Evolutionary conservation across 176 grass and related monocot genomes (phyloP).

Genomic region (Zea luxurians): DNA sequence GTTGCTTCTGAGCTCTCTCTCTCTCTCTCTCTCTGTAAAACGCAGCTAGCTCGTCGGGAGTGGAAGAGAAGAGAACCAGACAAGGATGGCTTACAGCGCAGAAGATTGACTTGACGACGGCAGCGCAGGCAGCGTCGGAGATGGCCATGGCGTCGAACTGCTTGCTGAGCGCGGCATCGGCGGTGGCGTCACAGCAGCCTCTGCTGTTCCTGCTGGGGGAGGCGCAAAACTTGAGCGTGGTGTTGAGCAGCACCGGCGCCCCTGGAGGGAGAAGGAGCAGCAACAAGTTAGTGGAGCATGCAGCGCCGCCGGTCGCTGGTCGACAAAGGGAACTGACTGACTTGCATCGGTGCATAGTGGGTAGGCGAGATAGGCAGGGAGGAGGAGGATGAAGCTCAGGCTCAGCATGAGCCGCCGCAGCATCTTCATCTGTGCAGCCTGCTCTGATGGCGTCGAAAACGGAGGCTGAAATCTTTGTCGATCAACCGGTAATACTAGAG

Average conservation of each 20-base stretch:
- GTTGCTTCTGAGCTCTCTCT: too few species aligned
- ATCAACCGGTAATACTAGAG: too few species aligned
- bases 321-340: slow-evolving; percentile 23
- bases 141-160: slow-evolving; percentile 62
- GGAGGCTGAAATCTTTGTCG: not conserved
- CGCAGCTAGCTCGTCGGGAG: too few species aligned
- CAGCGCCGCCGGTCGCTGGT: not conserved
- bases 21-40: too few species aligned
- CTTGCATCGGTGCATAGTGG: slow-evolving; percentile 52
- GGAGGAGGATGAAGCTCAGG: not conserved
- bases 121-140: slow-evolving; percentile 54
- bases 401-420: not conserved
- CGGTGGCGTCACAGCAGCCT: slow-evolving; percentile 59
- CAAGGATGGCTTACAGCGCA: slow-evolving; percentile 46
- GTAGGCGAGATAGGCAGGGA: slow-evolving; percentile 26
- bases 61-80: too few species aligned
- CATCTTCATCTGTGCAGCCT: not conserved
- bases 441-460: not conserved
- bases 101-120: slow-evolving; percentile 61
- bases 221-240: slow-evolving; percentile 59
- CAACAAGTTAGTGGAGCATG: not conserved
- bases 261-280: slow-evolving; percentile 10
- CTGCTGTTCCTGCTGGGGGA: slow-evolving; percentile 9
- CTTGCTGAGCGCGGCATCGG: slow-evolving; percentile 46
- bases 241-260: slow-evolving; percentile 53